These are phyloP conservation scores for Ogataea siamensis DNA, from an alignment of 805 yeast genomes.

Conservation along the genomic window DNA sequence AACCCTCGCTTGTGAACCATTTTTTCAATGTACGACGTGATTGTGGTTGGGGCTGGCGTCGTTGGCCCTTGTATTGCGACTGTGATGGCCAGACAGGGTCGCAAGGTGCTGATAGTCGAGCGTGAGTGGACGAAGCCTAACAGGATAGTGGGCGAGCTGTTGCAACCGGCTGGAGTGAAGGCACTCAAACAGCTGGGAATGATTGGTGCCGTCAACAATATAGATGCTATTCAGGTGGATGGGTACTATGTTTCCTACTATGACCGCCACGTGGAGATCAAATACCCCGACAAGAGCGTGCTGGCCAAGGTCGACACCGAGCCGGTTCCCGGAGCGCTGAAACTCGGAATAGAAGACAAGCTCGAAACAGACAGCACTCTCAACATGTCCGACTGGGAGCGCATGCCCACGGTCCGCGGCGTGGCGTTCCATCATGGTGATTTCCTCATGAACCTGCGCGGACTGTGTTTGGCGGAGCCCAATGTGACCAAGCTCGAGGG, in stretches of 20 bases:
- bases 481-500: slow-evolving; percentile 83
- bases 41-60: slow-evolving; percentile 98
- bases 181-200: slow-evolving; percentile 82
- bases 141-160: slow-evolving; percentile 93
- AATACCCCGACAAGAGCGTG: slow-evolving; percentile 67
- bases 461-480: slow-evolving; percentile 61
- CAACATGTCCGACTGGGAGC: slow-evolving; percentile 52
- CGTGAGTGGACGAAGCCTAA: slow-evolving; percentile 92
- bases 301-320: slow-evolving; percentile 42
- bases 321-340: slow-evolving; percentile 52
- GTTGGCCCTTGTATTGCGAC: slow-evolving; percentile 93
- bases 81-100: slow-evolving; percentile 85
- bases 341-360: slow-evolving; percentile 57
- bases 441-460: slow-evolving; percentile 74
- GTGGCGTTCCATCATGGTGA: slow-evolving; percentile 92
- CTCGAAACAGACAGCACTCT: slow-evolving; percentile 49
- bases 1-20: not conserved
- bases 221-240: slow-evolving; percentile 70
- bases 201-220: slow-evolving; percentile 67
- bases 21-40: slow-evolving; percentile 58
- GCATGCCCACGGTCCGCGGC: slow-evolving; percentile 59
- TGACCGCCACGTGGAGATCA: slow-evolving; percentile 54
- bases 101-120: slow-evolving; percentile 75
- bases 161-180: slow-evolving; percentile 96
- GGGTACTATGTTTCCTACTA: slow-evolving; percentile 81